Evolutionary conservation across 2,329 filamentous ascomycete species (phyloP), one percentile per base, ranked within the genome.

Genomic region (Penicillium freii): DNA sequence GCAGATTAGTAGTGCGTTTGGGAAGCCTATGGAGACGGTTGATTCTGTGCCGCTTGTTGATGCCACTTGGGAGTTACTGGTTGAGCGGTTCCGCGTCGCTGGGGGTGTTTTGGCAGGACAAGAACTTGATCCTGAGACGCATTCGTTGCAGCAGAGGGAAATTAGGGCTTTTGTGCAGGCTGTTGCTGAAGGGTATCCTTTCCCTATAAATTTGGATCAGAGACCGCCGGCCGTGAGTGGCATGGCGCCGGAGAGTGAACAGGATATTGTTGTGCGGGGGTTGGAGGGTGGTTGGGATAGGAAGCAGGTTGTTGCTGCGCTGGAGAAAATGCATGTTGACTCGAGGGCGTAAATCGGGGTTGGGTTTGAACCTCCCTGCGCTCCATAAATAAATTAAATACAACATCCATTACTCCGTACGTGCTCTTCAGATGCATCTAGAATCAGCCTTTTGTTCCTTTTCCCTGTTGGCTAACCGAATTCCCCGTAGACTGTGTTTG

Each of bases 21-120:
- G 84, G 0, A 86, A 85, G 66, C 76, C 84, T 0, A 88, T 88
- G 84, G 85, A 88, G 72, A 78, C 66, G 0, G 76, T 87, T 10
- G 82, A 87, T 62, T 74, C 78, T 0, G 51, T 82, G 13, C 78
- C 80, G 0, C 74, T 86, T 7, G 78, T 87, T 2, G 75, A 76
- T 34, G 66, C 73, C 5, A 83, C 83, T 58, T 86, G 84, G 51
- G 76, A 84, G 0, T 70, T 74, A 1, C 75, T 89, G 9, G 75
- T 81, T 43, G 70, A 77, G 1, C 84, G 82, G 55, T 86, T 85
- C 61, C 4, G 56, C 51, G 51, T 39, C 44, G 59, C 60, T 27
- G 66, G 59, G 3, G 54, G 53, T 6, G 43, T 19, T 17, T 6
- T 78, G 27, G 63, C 63, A 8, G 54, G 48, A 4, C 45, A 36